Conservation (phyloP, 331 rosid genomes). For the Arachis monticola region DNA sequence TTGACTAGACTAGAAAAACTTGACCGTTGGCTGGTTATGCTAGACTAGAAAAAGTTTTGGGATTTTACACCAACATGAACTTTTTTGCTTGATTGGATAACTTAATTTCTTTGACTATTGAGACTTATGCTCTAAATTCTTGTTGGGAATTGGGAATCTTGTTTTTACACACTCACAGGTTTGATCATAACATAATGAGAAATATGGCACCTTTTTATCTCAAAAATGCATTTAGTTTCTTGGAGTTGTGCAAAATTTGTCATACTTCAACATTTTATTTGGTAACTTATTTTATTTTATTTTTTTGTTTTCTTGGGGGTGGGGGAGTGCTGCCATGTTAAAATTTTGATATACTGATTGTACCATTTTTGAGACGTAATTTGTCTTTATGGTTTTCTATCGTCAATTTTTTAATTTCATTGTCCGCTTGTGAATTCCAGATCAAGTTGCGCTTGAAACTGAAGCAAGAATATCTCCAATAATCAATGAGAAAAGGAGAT, state of each 20-base stretch:
- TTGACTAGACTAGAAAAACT: too few relatives aligned
- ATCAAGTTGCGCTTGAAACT: slow-evolving; percentile 80
- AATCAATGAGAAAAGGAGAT: slow-evolving; percentile 78
- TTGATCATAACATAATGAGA: slow-evolving; percentile 12
- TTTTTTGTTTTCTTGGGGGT: slow-evolving; percentile 5
- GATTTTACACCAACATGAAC: slow-evolving; percentile 7
- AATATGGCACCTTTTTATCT: slow-evolving; percentile 15
- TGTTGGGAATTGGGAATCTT: neutral
- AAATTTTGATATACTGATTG: slow-evolving; percentile 8
- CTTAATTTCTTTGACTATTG: slow-evolving; percentile 23
- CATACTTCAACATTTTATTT: neutral
- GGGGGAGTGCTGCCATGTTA: neutral
- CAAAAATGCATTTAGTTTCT: slow-evolving; percentile 25
- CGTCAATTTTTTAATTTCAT: slow-evolving; percentile 33
- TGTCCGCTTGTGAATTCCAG: slow-evolving; percentile 54
- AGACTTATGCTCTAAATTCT: slow-evolving; percentile 19
- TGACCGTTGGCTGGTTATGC: slow-evolving; percentile 1
- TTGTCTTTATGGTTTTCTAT: slow-evolving; percentile 30
- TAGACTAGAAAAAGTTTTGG: slow-evolving; percentile 25
- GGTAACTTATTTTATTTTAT: neutral
- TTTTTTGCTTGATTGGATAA: slow-evolving; percentile 29
- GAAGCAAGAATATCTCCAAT: slow-evolving; percentile 85
- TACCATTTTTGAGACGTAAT: neutral
- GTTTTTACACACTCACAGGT: slow-evolving; percentile 2
- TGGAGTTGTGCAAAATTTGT: slow-evolving; percentile 28